Percentiles rank a stretch among this genome's conserved stretches.
phyloP scores from a whole-genome alignment of 2,329 filamentous ascomycete genomes.

The Colletotrichum godetiae region DNA sequence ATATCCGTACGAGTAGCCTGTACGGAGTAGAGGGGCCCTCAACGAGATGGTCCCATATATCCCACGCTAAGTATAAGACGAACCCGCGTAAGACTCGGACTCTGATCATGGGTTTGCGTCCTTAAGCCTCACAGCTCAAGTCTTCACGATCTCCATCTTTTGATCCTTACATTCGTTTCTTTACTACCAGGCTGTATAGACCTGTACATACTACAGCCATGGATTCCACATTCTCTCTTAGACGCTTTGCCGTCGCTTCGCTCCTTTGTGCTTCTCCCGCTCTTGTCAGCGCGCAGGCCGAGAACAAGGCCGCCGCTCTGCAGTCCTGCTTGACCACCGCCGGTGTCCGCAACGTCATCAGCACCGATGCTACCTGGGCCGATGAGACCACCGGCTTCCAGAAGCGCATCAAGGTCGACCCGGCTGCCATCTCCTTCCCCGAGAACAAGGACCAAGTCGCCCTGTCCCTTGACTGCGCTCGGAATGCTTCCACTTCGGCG shows the following conservation, averaged over 20 bases:
- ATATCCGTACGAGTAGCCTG: background rate
- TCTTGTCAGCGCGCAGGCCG: constrained; percentile 25
- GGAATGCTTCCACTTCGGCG: constrained; percentile 31
- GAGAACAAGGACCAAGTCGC: constrained; percentile 34
- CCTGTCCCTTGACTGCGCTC: constrained; percentile 33
- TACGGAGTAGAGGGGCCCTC: background rate
- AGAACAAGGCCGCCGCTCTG: constrained; percentile 23
- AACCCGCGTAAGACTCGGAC: constrained; percentile 3
- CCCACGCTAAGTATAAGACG: constrained; percentile 23
- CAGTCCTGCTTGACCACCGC: constrained; percentile 32
- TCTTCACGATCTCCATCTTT: background rate
- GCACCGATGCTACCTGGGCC: constrained; percentile 30
- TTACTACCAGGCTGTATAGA: background rate
- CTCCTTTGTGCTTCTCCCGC: constrained; percentile 31
- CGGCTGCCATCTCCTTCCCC: constrained; percentile 34
- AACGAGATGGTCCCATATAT: constrained; percentile 5
- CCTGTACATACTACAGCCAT: constrained; percentile 25
- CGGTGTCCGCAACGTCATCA: constrained; percentile 34
- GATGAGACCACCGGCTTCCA: constrained; percentile 32
- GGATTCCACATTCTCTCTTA: constrained; percentile 33
- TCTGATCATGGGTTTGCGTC: background rate
- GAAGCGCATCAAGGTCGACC: constrained; percentile 33
- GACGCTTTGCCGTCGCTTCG: constrained; percentile 35
- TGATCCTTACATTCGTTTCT: constrained; percentile 12
- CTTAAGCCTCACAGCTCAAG: constrained; percentile 1